Conservation (phyloP, 2,329 filamentous ascomycete species). For the Colletotrichum lindemuthianum region DNA sequence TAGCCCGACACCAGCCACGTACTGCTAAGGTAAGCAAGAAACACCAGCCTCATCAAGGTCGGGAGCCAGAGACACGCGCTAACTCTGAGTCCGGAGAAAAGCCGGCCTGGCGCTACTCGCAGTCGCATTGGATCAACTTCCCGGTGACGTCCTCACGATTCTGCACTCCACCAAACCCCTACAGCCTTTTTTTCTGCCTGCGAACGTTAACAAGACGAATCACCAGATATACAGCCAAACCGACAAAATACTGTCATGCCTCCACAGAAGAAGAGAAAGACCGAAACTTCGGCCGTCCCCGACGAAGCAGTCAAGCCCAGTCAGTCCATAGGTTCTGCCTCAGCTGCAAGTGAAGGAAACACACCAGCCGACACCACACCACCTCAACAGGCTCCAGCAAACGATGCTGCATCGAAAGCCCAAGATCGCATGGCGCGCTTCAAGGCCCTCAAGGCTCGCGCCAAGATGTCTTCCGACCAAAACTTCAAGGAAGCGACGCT, state of each 20-base stretch:
- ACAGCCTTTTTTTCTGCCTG: neutral
- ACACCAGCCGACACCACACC: constrained; percentile 29
- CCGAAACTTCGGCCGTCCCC: constrained; percentile 40
- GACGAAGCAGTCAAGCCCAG: constrained; percentile 33
- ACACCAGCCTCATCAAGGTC: neutral
- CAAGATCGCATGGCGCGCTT: constrained; percentile 82
- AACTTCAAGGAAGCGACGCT: constrained; percentile 87
- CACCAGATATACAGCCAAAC: neutral
- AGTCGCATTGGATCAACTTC: neutral
- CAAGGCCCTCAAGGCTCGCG: constrained; percentile 85
- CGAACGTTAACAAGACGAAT: neutral
- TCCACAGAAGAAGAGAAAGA: constrained; percentile 58
- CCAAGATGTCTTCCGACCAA: constrained; percentile 74
- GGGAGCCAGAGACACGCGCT: neutral
- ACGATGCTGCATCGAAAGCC: constrained; percentile 54
- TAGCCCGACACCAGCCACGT: constrained; percentile 15
- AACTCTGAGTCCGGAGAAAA: constrained; percentile 17
- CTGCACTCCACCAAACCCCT: neutral
- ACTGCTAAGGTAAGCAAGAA: neutral
- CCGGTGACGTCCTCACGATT: constrained; percentile 16
- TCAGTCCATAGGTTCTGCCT: constrained; percentile 20
- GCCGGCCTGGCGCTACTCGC: neutral
- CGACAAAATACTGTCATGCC: constrained; percentile 46
- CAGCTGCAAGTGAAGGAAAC: constrained; percentile 44
- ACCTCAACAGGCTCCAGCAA: constrained; percentile 30